Evolutionary conservation across 169 alveolate species (phyloP).

Genomic region (Theileria equi): DNA sequence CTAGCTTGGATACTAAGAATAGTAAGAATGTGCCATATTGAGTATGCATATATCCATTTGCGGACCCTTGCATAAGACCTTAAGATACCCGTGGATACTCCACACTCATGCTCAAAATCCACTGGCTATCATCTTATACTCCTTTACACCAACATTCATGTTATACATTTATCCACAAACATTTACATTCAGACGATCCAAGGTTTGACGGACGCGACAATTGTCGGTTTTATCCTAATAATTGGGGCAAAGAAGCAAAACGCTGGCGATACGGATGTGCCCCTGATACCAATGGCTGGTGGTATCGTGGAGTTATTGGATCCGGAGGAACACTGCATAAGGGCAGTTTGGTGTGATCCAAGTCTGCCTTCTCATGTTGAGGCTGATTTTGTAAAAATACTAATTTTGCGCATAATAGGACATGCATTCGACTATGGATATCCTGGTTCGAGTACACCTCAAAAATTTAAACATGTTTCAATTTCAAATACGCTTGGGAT

Average conservation of each 20-base stretch:
- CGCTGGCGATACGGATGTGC: background rate
- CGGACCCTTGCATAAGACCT: too few relatives aligned
- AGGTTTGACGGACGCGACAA: slow-evolving; percentile 20
- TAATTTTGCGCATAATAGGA: slow-evolving; percentile 32
- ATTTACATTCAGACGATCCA: slow-evolving; percentile 6
- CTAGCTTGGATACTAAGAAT: too few relatives aligned
- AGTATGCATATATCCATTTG: too few relatives aligned
- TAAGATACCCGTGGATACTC: too few relatives aligned
- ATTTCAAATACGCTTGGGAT: slow-evolving; percentile 52
- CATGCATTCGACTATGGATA: slow-evolving; percentile 58
- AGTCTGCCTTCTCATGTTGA: slow-evolving; percentile 39
- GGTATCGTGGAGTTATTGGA: slow-evolving; percentile 56
- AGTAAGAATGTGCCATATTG: too few relatives aligned
- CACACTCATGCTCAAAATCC: too few relatives aligned
- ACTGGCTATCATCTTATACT: too few relatives aligned
- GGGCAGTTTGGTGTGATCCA: slow-evolving; percentile 60
- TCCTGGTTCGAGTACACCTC: slow-evolving; percentile 47
- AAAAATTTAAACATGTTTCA: slow-evolving; percentile 56
- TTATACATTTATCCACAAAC: too few relatives aligned
- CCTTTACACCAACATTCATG: too few relatives aligned
- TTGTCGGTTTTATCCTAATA: slow-evolving; percentile 51
- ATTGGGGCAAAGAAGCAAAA: slow-evolving; percentile 19
- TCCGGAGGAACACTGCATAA: slow-evolving; percentile 64
- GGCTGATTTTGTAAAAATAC: slow-evolving; percentile 46
- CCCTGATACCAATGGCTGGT: slow-evolving; percentile 52